These are phyloP conservation scores for Monarda citriodora DNA, from an alignment of 305 asterid genomes.

Conservation along the genomic window DNA sequence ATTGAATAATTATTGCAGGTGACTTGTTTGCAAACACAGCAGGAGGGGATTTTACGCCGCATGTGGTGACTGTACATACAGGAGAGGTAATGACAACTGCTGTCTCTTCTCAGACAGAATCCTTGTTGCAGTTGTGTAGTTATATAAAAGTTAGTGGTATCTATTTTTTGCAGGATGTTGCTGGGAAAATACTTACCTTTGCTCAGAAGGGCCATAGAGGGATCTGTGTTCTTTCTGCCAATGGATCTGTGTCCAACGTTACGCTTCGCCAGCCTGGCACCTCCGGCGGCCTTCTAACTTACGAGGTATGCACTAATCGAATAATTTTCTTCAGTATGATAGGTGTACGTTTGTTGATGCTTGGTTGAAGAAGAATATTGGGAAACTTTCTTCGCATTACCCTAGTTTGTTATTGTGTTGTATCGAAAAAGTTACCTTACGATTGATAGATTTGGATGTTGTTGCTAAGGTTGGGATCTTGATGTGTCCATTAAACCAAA, in stretches of 20 bases:
- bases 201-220: constrained; percentile 87
- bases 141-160: background rate
- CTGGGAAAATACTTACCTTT: constrained; percentile 83
- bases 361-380: background rate
- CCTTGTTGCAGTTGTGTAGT: background rate
- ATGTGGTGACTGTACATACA: constrained; percentile 77
- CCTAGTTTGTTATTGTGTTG: background rate
- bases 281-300: constrained; percentile 88
- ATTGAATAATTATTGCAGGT: constrained; percentile 43
- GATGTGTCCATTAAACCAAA: background rate
- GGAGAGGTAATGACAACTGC: constrained; percentile 73
- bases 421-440: background rate
- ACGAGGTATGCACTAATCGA: constrained; percentile 46
- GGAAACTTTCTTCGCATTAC: background rate
- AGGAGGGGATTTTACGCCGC: constrained; percentile 93
- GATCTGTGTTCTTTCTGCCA: constrained; percentile 88
- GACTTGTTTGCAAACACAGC: constrained; percentile 89
- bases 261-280: constrained; percentile 96
- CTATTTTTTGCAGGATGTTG: constrained; percentile 72
- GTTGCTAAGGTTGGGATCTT: background rate
- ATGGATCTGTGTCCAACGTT: constrained; percentile 87
- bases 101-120: constrained; percentile 1
- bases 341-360: background rate
- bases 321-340: background rate
- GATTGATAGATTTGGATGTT: background rate